Percentiles rank a stretch among this genome's conserved stretches.
Evolutionary conservation across 345 rosid genomes (phyloP).

Genomic region (Linum lewisii): DNA sequence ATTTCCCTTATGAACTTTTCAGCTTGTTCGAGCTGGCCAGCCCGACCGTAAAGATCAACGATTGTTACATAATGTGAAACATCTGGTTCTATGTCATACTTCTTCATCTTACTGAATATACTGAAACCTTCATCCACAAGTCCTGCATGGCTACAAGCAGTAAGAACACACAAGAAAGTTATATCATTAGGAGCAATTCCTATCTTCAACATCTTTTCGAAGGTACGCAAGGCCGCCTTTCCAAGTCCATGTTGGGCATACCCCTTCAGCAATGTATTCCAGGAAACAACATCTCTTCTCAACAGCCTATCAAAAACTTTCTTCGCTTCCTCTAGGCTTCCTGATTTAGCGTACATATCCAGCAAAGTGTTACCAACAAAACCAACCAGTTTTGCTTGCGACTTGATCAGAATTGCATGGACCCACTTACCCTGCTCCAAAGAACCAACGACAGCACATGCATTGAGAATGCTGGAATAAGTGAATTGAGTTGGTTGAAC

Average conservation of each 20-base stretch:
- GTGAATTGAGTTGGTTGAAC: slow-evolving; percentile 43
- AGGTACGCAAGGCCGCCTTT: slow-evolving; percentile 29
- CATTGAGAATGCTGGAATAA: slow-evolving; percentile 37
- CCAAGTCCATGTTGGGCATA: slow-evolving; percentile 49
- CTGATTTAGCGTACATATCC: slow-evolving; percentile 60
- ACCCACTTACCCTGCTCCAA: slow-evolving; percentile 72
- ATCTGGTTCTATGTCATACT: slow-evolving; percentile 30
- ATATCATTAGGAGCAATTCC: slow-evolving; percentile 39
- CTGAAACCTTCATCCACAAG: slow-evolving; percentile 40
- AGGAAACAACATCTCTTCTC: slow-evolving; percentile 42
- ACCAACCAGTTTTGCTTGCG: slow-evolving; percentile 40
- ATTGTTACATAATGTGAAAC: slow-evolving; percentile 38
- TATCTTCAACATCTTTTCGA: slow-evolving; percentile 35
- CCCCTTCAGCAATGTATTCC: slow-evolving; percentile 51
- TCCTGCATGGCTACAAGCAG: slow-evolving; percentile 67
- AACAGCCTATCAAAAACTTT: slow-evolving; percentile 39
- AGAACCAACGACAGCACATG: slow-evolving; percentile 45
- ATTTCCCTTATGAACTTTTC: slow-evolving; percentile 37
- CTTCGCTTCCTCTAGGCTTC: slow-evolving; percentile 47
- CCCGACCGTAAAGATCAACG: slow-evolving; percentile 67
- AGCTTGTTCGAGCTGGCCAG: slow-evolving; percentile 42
- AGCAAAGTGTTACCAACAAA: slow-evolving; percentile 54
- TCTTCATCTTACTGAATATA: slow-evolving; percentile 43
- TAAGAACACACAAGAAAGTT: slow-evolving; percentile 49
- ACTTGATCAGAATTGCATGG: slow-evolving; percentile 47